phyloP scores from a whole-genome alignment of 2,329 filamentous ascomycete genomes.

The Pestalotiopsis sp. region DNA sequence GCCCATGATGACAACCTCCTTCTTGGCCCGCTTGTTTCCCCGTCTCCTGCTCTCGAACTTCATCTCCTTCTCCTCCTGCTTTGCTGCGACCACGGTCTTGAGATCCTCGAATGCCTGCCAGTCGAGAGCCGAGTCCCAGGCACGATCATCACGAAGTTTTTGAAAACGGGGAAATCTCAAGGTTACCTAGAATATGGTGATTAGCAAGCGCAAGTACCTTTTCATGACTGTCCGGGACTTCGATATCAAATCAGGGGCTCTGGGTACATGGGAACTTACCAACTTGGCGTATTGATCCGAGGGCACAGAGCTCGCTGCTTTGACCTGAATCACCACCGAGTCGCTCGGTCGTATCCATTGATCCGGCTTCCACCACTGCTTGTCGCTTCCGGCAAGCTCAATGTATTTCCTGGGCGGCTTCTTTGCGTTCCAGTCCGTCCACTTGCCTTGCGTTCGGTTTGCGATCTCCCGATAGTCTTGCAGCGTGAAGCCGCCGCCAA shows the following conservation, averaged over 20 bases:
- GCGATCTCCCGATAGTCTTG: conserved; percentile 84
- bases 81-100: conserved; percentile 69
- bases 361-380: conserved; percentile 79
- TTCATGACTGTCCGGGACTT: neutral
- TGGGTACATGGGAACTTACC: conserved; percentile 18
- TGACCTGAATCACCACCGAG: conserved; percentile 85
- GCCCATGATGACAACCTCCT: conserved; percentile 73
- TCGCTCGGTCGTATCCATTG: conserved; percentile 91
- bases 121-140: conserved; percentile 80
- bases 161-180: conserved; percentile 92
- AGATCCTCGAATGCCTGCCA: conserved; percentile 77
- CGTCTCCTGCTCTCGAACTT: conserved; percentile 69
- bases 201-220: no score
- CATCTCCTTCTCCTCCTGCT: conserved; percentile 75
- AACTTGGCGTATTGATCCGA: conserved; percentile 80
- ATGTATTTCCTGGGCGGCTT: conserved; percentile 79
- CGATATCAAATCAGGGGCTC: neutral
- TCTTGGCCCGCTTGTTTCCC: conserved; percentile 65
- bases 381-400: conserved; percentile 75
- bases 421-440: conserved; percentile 80
- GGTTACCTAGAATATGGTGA: conserved; percentile 51
- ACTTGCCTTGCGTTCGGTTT: conserved; percentile 88
- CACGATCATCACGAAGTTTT: conserved; percentile 76
- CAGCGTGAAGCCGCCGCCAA: conserved; percentile 88
- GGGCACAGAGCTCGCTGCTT: conserved; percentile 76